These are phyloP conservation scores for Lentinula detonsa DNA, from an alignment of 768 basidiomycete genomes.

Conservation along the genomic window DNA sequence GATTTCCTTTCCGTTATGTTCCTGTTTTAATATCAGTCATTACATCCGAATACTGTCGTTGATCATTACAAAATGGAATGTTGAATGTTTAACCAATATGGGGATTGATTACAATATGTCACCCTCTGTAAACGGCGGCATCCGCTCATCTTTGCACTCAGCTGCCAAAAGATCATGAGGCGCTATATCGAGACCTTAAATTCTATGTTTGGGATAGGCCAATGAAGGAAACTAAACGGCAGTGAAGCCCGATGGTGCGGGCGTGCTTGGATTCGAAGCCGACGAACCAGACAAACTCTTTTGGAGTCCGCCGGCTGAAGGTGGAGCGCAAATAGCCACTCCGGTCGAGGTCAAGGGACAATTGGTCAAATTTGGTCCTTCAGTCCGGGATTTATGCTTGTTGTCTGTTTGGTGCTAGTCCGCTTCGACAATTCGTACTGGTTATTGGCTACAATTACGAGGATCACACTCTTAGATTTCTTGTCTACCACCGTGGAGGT, in stretches of 20 bases:
- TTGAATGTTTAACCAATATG: no score
- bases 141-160: neutral
- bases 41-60: no score
- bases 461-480: neutral
- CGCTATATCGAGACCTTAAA: neutral
- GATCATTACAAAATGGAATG: no score
- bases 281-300: neutral
- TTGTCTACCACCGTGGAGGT: neutral
- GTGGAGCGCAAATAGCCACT: neutral
- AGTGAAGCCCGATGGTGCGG: neutral
- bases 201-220: neutral
- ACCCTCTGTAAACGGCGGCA: no score
- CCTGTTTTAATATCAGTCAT: no score
- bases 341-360: neutral
- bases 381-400: neutral
- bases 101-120: no score
- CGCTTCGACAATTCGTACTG: neutral
- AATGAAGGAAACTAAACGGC: neutral
- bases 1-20: no score
- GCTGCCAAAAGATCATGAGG: neutral
- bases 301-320: neutral
- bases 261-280: neutral
- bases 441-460: neutral
- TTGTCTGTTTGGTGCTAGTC: neutral
- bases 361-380: neutral